Evolutionary conservation across 164 flowering plant genomes (phyloP), one percentile per base, ranked within the genome.

Genomic region (Amborella trichopoda): DNA sequence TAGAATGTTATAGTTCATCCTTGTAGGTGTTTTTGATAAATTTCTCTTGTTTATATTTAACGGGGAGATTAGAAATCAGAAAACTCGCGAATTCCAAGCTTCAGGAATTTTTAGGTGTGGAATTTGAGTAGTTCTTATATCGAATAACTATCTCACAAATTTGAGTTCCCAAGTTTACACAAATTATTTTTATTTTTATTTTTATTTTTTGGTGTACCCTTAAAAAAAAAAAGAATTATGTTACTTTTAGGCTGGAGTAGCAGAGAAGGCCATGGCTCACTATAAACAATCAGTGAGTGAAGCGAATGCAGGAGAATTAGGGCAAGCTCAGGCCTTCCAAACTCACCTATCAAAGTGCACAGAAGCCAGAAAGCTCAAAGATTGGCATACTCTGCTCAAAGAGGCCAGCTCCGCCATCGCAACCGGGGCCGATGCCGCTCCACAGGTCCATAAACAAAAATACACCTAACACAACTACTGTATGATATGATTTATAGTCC

Each of bases 351-450:
- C 23, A 12, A 66, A 38, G 38, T 77, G 83, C 62, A 70, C 11
- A 2, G 72, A 75, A 39, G 80, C 83, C 26, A 67, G 56, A 33
- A 75, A 64, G 47, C 43, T 53, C 2, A 65, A 51, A 44, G 83
- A 81, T 22, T 83, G 83, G 93, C 57, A 48, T 4, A 58, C 54
- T 26, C 6, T 83, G 60, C 65, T 86, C 14, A 72, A 70, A 30
- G 78, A 78, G 45, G 64, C 77, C 21, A 54, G 52, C 5, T 17
- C 2, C 32, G 87, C 80, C 3, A 57, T 90, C 5, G 68, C 74
- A 6, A 44, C 65, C 2, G 94, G 93, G 25, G 89, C 87, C 11
- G 86, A 86, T 66, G 78, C 94, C 20, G 70, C 95, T 27, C 80
- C 80, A 45, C 69, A 69, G 88, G 97, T 84, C 34, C 34, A 30